phyloP scores from a whole-genome alignment of 352 stramenopile species.

The Pythium scleroteichum region DNA sequence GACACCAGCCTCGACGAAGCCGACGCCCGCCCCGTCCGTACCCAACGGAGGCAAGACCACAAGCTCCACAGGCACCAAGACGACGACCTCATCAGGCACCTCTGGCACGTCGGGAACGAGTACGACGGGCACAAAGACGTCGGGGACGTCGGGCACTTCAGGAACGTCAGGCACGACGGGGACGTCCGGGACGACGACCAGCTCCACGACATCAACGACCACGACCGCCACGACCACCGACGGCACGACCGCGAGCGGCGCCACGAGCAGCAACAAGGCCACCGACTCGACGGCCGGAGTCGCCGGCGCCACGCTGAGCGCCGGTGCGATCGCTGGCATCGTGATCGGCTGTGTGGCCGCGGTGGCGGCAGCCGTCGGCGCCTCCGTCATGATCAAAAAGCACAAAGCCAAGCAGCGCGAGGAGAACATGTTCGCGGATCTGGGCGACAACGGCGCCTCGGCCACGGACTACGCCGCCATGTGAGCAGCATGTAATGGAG shows the following conservation, averaged over 20 bases:
- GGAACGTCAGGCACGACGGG: slow-evolving; percentile 1
- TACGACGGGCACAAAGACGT: neutral
- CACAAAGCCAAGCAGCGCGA: slow-evolving; percentile 33
- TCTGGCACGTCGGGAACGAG: neutral
- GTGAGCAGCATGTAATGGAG: slow-evolving; percentile 17
- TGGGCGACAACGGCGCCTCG: slow-evolving; percentile 41
- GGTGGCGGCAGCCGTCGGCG: slow-evolving; percentile 21
- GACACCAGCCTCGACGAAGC: slow-evolving; percentile 1
- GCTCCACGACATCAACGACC: neutral
- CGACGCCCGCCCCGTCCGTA: neutral
- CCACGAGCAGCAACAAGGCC: slow-evolving; percentile 24
- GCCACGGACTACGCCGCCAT: slow-evolving; percentile 51
- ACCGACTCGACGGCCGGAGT: slow-evolving; percentile 5
- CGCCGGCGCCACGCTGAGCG: slow-evolving; percentile 10
- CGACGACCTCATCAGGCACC: neutral
- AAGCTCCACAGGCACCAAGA: neutral
- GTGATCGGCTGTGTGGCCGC: slow-evolving; percentile 30
- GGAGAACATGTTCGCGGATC: slow-evolving; percentile 41
- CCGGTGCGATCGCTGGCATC: slow-evolving; percentile 29
- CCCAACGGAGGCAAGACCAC: neutral
- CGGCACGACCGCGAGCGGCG: neutral
- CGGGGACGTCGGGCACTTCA: slow-evolving; percentile 10
- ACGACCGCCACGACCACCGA: neutral
- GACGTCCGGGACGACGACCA: slow-evolving; percentile 1
- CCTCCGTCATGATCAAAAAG: slow-evolving; percentile 33